Percentiles rank a stretch among this genome's conserved stretches.
Evolutionary conservation across 2,329 filamentous ascomycete genomes (phyloP).

Genomic region (Hymenoscyphus linearis): DNA sequence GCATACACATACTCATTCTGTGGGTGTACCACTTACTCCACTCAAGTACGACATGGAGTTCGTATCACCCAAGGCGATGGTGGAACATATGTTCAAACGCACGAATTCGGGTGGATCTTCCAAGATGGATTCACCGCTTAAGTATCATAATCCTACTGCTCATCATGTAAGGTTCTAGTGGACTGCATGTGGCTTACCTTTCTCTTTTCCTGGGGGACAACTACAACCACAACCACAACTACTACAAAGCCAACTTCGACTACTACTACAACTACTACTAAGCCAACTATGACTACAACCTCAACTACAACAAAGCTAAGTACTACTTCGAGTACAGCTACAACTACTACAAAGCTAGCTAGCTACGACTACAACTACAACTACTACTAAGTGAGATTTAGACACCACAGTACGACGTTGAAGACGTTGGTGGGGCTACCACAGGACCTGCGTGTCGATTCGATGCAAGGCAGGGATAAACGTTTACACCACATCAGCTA

Average conservation of each 20-base stretch:
- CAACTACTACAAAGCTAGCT: too few species aligned
- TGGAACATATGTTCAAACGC: slow-evolving; percentile 59
- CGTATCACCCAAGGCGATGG: slow-evolving; percentile 55
- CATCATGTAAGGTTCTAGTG: not conserved
- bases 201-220: too few species aligned
- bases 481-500: not conserved
- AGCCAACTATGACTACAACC: too few species aligned
- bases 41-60: slow-evolving; percentile 51
- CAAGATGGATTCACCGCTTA: slow-evolving; percentile 13
- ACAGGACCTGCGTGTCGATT: not conserved
- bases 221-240: too few species aligned
- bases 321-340: too few species aligned
- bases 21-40: slow-evolving; percentile 47
- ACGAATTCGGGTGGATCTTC: slow-evolving; percentile 28
- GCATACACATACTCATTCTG: slow-evolving; percentile 43
- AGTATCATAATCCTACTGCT: not conserved
- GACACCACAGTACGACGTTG: slow-evolving; percentile 1
- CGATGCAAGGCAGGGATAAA: not conserved
- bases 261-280: too few species aligned
- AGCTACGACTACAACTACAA: too few species aligned
- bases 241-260: too few species aligned
- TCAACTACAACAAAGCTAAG: too few species aligned
- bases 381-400: too few species aligned
- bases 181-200: not conserved
- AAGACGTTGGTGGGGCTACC: not conserved